phyloP scores from a whole-genome alignment of 495 filamentous ascomycete species.

The Immersiella caudata region DNA sequence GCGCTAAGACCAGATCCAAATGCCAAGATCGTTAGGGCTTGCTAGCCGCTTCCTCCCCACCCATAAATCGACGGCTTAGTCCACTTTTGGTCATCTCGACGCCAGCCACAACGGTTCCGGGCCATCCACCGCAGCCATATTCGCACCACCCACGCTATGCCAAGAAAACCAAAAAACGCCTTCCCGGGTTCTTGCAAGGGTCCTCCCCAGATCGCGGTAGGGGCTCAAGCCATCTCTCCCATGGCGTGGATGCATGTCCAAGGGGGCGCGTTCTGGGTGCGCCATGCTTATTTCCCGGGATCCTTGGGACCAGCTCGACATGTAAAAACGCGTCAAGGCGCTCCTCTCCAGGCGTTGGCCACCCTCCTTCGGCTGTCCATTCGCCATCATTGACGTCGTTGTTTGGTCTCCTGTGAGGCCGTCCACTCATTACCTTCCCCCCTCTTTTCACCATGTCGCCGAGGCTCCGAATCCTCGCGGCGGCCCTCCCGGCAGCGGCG shows the following conservation, averaged over 20 bases:
- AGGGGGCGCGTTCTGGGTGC: not conserved
- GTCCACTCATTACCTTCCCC: slow-evolving; percentile 9
- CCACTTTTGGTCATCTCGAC: not conserved
- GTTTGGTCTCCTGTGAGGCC: slow-evolving; percentile 3
- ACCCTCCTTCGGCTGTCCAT: no score
- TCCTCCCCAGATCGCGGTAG: no score
- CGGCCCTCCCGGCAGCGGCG: slow-evolving; percentile 21
- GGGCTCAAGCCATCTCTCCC: no score
- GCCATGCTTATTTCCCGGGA: not conserved
- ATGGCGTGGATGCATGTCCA: not conserved
- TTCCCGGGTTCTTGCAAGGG: no score
- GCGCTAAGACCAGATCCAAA: not conserved
- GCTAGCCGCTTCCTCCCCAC: not conserved
- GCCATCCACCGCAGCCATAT: not conserved
- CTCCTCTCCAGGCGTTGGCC: not conserved
- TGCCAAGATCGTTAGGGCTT: slow-evolving; percentile 1
- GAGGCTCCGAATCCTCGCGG: slow-evolving; percentile 14
- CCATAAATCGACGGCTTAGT: not conserved
- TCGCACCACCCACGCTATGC: not conserved
- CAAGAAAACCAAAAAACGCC: no score
- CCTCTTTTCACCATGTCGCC: slow-evolving; percentile 18
- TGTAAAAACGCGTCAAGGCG: not conserved
- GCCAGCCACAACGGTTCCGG: not conserved
- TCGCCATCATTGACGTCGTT: not conserved
- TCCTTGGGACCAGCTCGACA: not conserved